Base-by-base conservation (phyloP, 2,329 filamentous ascomycete genomes). In the Colletotrichum lentis region DNA sequence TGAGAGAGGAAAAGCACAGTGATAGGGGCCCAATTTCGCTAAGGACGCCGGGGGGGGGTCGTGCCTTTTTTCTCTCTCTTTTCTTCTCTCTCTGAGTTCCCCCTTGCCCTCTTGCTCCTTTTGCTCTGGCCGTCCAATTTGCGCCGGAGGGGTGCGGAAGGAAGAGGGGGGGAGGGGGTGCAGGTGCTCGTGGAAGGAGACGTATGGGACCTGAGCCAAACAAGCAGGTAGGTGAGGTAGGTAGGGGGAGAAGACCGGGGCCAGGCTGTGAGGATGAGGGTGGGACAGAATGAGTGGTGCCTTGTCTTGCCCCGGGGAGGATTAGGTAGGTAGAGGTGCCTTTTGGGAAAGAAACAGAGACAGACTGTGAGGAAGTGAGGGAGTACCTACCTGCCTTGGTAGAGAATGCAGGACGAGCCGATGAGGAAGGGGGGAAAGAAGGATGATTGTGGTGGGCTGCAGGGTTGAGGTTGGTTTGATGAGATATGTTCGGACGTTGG, bases 21-120 rank as follows among this genome's bases (percentile, higher is more conserved):
- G 73, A 78, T 77, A 76, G 76, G 75, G 74, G 74, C 70, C 74
- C 74, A 81, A 81, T 81, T 73, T 81, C 79, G 77, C 78, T 81
- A 80, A 78, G 72, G 74, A 74, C 37, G 54, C 47, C n/a, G 43
- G 56, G 39, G 27, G n/a, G 72, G 73, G 73, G 64, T 70, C 69
- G 71, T 73, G 73, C 70, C 71, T 72, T 73, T 62, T 64, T 66
- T 50, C 56, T 16, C 20, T 5, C 14, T 5, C 22, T 1, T 27
- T 7, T 31, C n/a, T 24, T 43, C 55, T 65, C 27, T 24, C 24
- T 24, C 24, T 24, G 27, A 41, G 22, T 37, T 31, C 41, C 60
- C 46, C 35, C 50, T 54, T 47, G 41, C 46, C 31, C 57, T 52
- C 20, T 27, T 57, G 53, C 35, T 20, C 27, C 52, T 54, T 54